Percentiles rank a stretch among this genome's conserved stretches.
phyloP scores from a whole-genome alignment of 257 asterid species.

The Penstemon barbatus region DNA sequence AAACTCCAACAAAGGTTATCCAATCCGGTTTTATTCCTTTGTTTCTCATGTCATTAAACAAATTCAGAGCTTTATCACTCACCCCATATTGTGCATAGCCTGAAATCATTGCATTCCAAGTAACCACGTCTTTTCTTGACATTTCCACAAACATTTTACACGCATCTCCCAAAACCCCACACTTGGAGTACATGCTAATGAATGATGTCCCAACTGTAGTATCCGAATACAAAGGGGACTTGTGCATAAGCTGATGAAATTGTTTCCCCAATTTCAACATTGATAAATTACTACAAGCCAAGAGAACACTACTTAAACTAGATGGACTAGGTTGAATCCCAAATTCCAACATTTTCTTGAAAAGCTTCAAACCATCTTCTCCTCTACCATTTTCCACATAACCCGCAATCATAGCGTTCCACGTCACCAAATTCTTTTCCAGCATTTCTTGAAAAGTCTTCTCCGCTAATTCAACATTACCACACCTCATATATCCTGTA shows the following conservation, averaged over 20 bases:
- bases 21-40: background rate
- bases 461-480: constrained; percentile 59
- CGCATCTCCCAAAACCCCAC: constrained; percentile 20
- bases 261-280: constrained; percentile 65
- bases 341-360: constrained; percentile 53
- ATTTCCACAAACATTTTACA: constrained; percentile 10
- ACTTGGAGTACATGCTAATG: constrained; percentile 21
- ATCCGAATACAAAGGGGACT: constrained; percentile 47
- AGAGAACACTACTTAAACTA: constrained; percentile 59
- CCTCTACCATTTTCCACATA: constrained; percentile 72
- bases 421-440: constrained; percentile 58
- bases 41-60: constrained; percentile 8
- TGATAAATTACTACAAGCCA: constrained; percentile 74
- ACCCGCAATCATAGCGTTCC: constrained; percentile 83
- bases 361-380: constrained; percentile 60
- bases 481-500: constrained; percentile 67
- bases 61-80: constrained; percentile 18
- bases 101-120: constrained; percentile 22
- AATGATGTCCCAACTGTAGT: constrained; percentile 29
- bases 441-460: constrained; percentile 48
- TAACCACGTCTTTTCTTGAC: constrained; percentile 9
- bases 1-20: background rate
- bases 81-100: constrained; percentile 18
- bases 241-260: constrained; percentile 57
- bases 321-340: constrained; percentile 50